Evolutionary conservation across 2,329 filamentous ascomycete species (phyloP), one percentile per base, ranked within the genome.

Genomic region (Neocatenulostroma microsporum): DNA sequence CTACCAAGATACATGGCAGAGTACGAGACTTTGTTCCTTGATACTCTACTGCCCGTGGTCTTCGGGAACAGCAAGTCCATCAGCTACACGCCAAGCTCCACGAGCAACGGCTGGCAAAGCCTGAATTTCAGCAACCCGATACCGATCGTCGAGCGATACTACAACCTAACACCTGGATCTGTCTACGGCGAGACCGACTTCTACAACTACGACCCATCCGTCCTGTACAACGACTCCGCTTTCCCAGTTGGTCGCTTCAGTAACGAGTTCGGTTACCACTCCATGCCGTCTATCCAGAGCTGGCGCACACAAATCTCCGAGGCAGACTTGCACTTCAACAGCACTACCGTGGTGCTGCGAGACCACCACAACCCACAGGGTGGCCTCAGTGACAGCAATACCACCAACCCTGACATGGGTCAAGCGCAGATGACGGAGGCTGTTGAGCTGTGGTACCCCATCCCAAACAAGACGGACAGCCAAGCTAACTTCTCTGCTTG

Each of bases 261-360:
- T 3, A 76, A 78, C 44, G 76, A 80, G 53, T 80, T 80, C 41
- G 76, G 76, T 17, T 79, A 70, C 50, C 74, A 77, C 48, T 73
- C 68, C 37, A 48, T 80, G 75, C 76, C 76, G 0, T 73, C 69
- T 34, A 49, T 79, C 0, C 69, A 76, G 40, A 70, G 66, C 3
- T 79, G 75, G 75, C 62, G 64, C 27, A 67, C 74, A 47, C 74
- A 68, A 2, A 52, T 79, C 1, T 57, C 65, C 2, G 59, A 65
- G 2, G 52, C 63, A 4, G 70, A 78, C 24, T 60, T 80, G 0
- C 49, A 64, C 40, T 77, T 79, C 63, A 77, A 80, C 50, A 74
- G 69, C 34, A 68, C 65, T 3, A 67, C 65, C 0, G 63, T 80
- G 29, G 56, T 72, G 37, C 64, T 75, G 1, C 67, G 74, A 5